These are phyloP conservation scores for Sonneratia caseolaris DNA, from an alignment of 345 rosid genomes.

Conservation along the genomic window DNA sequence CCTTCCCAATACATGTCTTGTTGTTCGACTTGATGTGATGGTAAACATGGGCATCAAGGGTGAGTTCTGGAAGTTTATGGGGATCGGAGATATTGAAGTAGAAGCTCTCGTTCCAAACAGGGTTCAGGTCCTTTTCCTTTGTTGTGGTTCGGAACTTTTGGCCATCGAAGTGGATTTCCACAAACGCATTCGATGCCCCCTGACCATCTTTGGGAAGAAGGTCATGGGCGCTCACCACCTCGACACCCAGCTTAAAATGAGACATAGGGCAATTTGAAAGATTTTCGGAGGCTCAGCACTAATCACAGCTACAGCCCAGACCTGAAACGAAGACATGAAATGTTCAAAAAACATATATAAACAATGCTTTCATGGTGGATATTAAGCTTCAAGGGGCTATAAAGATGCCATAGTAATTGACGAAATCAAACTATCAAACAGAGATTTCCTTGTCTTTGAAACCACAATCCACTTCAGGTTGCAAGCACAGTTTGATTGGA, in stretches of 20 bases:
- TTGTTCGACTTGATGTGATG: constrained; percentile 26
- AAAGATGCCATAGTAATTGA: background rate
- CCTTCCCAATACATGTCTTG: constrained; percentile 55
- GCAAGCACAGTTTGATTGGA: background rate
- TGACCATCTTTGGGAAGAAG: constrained; percentile 54
- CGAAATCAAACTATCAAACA: background rate
- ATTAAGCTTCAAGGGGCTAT: background rate
- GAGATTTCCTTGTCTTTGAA: background rate
- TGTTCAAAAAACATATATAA: background rate
- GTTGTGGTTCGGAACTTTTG: constrained; percentile 58
- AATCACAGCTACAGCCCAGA: background rate
- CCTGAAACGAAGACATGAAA: background rate
- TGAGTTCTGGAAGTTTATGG: constrained; percentile 34
- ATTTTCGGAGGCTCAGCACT: background rate
- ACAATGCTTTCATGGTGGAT: background rate
- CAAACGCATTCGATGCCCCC: constrained; percentile 49
- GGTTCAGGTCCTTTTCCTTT: constrained; percentile 59
- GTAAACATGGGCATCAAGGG: constrained; percentile 60
- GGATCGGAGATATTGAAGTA: constrained; percentile 76
- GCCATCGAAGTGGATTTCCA: constrained; percentile 72
- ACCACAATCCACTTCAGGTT: background rate
- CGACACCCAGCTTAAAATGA: constrained; percentile 75
- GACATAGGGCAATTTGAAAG: constrained; percentile 26
- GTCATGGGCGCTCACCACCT: constrained; percentile 66
- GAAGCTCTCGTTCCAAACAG: constrained; percentile 79